Evolutionary conservation across 192 early-diverging fungal species (phyloP), one percentile per base, ranked within the genome.

Genomic region (Podila horticola): DNA sequence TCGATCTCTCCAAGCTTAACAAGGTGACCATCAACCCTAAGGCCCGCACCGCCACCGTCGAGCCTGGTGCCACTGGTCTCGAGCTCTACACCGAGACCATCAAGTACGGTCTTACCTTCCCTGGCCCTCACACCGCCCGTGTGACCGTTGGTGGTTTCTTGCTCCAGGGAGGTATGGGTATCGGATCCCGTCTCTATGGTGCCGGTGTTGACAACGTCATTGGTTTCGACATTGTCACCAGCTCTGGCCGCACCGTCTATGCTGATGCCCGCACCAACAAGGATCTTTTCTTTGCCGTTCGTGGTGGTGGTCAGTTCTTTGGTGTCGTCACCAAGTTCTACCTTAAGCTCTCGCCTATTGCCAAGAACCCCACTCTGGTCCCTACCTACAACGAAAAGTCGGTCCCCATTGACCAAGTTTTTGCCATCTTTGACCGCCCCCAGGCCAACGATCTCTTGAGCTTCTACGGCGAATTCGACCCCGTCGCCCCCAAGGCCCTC

Each of bases 281-380:
- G 81, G 73, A 75, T 29, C 68, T 74, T 15, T 82, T 74, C 72
- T 75, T 48, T 41, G 73, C 81, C 15, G 69, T 82, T 29, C 81
- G 81, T n/a, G 72, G 81, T 41, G 72, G 81, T 58, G 73, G 81
- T 13, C 77, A 81, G 33, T 81, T 81, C 77, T 81, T 73, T 81
- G 77, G 77, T 31, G 63, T 81, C 17, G 66, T 81, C 50, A 81
- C 77, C 13, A 72, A 73, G 66, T 81, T 81, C 57, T 34, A 81
- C 50, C 49, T 81, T 36, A 65, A 71, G 33, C 58, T 81, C 3
- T 66, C 63, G 24, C 77, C 77, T 28, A 81, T 81, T 17, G 77
- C 69, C 62, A 64, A 81, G 65, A 73, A 69, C 5, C 77, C 77
- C 22, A 73, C 77, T 24, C 65, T 81, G 71, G 58, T 65, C 8